These are phyloP conservation scores for Wickerhamomyces alni DNA, from an alignment of 805 yeast species.

Conservation along the genomic window DNA sequence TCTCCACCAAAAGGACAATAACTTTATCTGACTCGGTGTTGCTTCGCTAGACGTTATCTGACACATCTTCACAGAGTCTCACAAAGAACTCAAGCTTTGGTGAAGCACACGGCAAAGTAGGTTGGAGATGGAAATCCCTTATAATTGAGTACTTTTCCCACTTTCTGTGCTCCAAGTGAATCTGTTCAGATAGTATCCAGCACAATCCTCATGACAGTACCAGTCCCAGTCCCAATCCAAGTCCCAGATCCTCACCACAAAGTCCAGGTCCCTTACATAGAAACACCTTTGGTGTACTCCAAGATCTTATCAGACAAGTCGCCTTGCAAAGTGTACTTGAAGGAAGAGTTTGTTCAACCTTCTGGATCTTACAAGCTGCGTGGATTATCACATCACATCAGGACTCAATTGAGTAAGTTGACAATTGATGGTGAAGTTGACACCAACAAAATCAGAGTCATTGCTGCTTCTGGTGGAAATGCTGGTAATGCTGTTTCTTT, in stretches of 20 bases:
- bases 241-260: neutral
- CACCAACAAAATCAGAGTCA: conserved; percentile 31
- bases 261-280: conserved; percentile 14
- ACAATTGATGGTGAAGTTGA: conserved; percentile 25
- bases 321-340: conserved; percentile 37
- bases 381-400: conserved; percentile 45
- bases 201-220: neutral
- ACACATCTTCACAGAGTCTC: too few species aligned
- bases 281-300: conserved; percentile 35
- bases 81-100: too few species aligned
- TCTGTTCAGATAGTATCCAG: too few species aligned
- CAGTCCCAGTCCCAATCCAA: neutral
- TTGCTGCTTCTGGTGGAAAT: conserved; percentile 51
- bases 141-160: too few species aligned
- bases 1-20: too few species aligned
- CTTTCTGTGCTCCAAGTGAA: too few species aligned
- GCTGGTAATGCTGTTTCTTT: conserved; percentile 52
- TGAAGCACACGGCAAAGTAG: too few species aligned
- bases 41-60: too few species aligned
- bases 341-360: conserved; percentile 49
- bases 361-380: conserved; percentile 53
- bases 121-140: too few species aligned
- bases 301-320: conserved; percentile 23
- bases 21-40: too few species aligned
- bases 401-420: conserved; percentile 6